Conservation (phyloP, 225 moss, liverwort and hornwort species). For the Neckera pumila region DNA sequence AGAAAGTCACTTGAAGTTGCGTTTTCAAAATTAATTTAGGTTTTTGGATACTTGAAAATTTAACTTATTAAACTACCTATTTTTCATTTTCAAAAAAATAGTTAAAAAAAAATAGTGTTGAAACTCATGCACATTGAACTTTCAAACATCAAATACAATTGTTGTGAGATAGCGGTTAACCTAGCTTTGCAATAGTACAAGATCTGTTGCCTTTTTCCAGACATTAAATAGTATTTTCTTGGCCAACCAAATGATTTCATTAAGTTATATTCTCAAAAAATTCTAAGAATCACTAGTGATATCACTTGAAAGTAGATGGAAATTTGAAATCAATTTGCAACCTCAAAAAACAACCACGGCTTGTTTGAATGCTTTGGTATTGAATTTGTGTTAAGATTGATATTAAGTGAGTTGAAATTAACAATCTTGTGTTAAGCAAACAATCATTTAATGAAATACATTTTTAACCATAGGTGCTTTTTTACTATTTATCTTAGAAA, state of each 20-base stretch:
- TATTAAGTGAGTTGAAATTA: neutral
- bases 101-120: too few relatives aligned
- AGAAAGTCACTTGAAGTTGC: too few relatives aligned
- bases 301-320: rapidly evolving
- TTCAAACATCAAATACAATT: too few relatives aligned
- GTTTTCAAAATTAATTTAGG: too few relatives aligned
- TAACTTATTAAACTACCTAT: too few relatives aligned
- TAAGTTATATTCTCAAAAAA: neutral
- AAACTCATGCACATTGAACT: too few relatives aligned
- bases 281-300: neutral
- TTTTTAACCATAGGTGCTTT: neutral
- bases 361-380: neutral
- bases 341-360: too few relatives aligned
- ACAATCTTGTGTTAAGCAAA: neutral
- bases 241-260: neutral
- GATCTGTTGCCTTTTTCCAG: neutral
- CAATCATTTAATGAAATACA: neutral
- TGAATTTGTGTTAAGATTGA: neutral
- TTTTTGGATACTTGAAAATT: too few relatives aligned
- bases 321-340: neutral
- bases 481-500: neutral
- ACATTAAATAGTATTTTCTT: neutral
- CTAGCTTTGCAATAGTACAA: neutral
- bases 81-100: too few relatives aligned
- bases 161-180: neutral